phyloP scores from a whole-genome alignment of 148 eudicot species.

The Cornus suecica region DNA sequence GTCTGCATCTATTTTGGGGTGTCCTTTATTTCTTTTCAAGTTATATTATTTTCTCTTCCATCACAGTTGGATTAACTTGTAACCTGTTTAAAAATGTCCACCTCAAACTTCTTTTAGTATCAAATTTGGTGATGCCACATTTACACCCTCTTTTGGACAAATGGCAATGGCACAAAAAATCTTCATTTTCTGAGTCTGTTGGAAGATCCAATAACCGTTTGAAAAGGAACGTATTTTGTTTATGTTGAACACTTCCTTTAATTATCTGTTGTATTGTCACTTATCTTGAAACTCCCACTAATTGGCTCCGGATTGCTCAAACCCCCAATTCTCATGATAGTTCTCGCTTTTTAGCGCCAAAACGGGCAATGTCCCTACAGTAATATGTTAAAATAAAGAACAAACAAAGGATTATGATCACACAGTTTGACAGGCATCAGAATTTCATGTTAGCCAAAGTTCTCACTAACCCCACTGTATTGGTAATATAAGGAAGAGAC shows the following conservation, averaged over 20 bases:
- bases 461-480: background rate
- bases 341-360: background rate
- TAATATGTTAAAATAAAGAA: background rate
- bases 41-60: background rate
- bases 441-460: background rate
- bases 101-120: background rate
- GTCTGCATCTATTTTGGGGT: background rate
- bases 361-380: background rate
- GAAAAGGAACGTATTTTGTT: background rate
- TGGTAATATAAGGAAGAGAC: too few species aligned
- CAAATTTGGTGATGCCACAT: background rate
- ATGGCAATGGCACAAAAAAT: too few species aligned
- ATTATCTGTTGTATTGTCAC: too few species aligned
- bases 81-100: background rate
- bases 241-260: background rate
- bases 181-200: background rate
- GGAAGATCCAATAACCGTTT: background rate
- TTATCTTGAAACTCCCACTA: too few species aligned
- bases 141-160: background rate
- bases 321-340: background rate
- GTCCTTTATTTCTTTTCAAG: background rate
- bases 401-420: background rate
- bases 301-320: too few species aligned
- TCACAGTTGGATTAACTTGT: background rate
- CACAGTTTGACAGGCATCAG: background rate